Percentiles rank a stretch among this genome's conserved stretches.
phyloP scores from a whole-genome alignment of 495 filamentous ascomycete species.

The Ramalina intermedia region DNA sequence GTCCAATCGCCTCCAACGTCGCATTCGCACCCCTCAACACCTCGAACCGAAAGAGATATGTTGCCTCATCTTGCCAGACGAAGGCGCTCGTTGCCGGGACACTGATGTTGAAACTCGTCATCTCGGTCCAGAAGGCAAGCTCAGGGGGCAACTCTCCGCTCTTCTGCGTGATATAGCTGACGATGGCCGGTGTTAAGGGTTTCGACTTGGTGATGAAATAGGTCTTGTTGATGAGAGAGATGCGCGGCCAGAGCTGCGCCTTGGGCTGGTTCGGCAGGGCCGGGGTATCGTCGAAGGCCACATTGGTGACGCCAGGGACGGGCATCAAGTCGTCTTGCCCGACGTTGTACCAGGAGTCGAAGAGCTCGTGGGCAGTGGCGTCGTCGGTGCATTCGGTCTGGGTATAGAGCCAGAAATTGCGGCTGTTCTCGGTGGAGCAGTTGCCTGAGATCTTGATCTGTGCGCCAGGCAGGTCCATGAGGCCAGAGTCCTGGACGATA shows the following conservation, averaged over 20 bases:
- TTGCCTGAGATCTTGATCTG: constrained; percentile 1
- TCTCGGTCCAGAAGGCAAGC: background rate
- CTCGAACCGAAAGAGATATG: constrained; percentile 4
- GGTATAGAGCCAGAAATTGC: constrained; percentile 3
- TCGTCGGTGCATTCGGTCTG: constrained; percentile 1
- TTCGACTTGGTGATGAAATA: background rate
- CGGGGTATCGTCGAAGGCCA: constrained; percentile 4
- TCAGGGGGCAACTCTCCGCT: background rate
- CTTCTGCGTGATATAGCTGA: background rate
- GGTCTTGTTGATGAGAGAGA: background rate
- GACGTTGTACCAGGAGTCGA: constrained; percentile 1
- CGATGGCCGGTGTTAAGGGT: background rate
- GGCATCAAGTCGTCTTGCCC: constrained; percentile 1
- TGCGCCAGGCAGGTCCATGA: constrained; percentile 1
- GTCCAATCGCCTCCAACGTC: background rate
- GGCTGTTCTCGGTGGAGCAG: constrained; percentile 9
- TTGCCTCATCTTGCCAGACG: constrained; percentile 2
- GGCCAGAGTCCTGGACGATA: constrained; percentile 4
- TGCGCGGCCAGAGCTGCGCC: constrained; percentile 4
- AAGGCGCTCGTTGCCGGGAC: background rate
- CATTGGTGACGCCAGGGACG: background rate
- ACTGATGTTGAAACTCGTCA: background rate
- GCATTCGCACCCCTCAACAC: background rate
- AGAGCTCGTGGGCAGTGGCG: background rate
- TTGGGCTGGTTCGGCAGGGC: background rate